Evolutionary conservation across 1,139 yeast genomes (phyloP).

Genomic region (Pichia sp.): DNA sequence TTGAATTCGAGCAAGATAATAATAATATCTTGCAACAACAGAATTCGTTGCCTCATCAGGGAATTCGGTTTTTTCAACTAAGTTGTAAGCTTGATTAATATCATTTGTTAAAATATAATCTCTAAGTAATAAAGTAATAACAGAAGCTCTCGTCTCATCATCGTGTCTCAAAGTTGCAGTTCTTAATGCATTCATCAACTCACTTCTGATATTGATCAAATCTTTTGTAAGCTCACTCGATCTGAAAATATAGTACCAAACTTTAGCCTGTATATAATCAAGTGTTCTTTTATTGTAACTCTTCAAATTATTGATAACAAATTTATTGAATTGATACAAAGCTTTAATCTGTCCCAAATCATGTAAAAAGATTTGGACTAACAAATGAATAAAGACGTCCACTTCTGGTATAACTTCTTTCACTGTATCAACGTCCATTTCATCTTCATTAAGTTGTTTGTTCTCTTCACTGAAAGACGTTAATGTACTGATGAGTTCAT

Average conservation of each 20-base stretch:
- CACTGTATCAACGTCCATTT: conserved; percentile 26
- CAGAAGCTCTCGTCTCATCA: conserved; percentile 80
- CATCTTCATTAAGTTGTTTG: conserved; percentile 17
- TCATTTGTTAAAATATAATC: conserved; percentile 74
- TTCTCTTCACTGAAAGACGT: conserved; percentile 26
- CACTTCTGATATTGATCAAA: conserved; percentile 57
- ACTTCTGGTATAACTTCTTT: conserved; percentile 57
- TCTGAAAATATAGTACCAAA: conserved; percentile 88
- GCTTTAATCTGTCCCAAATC: conserved; percentile 49
- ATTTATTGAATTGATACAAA: conserved; percentile 45
- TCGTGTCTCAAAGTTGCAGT: conserved; percentile 91
- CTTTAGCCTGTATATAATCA: conserved; percentile 81
- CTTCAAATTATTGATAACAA: conserved; percentile 50
- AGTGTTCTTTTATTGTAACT: conserved; percentile 73
- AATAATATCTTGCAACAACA: conserved; percentile 83
- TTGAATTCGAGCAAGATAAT: conserved; percentile 80
- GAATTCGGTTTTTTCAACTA: conserved; percentile 82
- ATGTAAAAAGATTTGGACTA: conserved; percentile 69
- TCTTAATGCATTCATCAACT: conserved; percentile 66
- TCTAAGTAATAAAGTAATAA: conserved; percentile 77
- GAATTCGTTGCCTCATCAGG: conserved; percentile 85
- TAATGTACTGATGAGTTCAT: conserved; percentile 35
- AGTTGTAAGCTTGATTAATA: conserved; percentile 79
- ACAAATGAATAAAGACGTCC: conserved; percentile 71
- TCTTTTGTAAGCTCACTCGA: conserved; percentile 64